These are phyloP conservation scores for Tylopilus intermedius DNA, from an alignment of 768 basidiomycete species.

Conservation along the genomic window DNA sequence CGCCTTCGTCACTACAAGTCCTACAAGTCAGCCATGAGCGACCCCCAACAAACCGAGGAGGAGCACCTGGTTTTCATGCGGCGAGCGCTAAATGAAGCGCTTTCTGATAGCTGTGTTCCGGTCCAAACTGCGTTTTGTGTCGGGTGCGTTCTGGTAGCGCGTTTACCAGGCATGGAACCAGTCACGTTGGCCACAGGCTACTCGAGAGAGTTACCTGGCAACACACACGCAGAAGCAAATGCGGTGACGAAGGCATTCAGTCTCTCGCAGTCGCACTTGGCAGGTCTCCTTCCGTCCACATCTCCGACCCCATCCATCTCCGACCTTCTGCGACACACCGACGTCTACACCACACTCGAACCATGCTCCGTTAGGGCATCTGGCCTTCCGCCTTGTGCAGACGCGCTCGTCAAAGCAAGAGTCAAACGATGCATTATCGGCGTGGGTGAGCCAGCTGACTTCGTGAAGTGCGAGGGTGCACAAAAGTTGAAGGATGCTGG, in stretches of 20 bases:
- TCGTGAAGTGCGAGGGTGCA: slow-evolving; percentile 89
- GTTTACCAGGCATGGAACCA: slow-evolving; percentile 38
- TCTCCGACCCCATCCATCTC: slow-evolving; percentile 31
- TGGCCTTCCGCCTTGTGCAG: slow-evolving; percentile 80
- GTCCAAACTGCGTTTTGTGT: slow-evolving; percentile 82
- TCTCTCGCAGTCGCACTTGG: slow-evolving; percentile 43
- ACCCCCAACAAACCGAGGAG: slow-evolving; percentile 7
- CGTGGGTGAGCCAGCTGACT: slow-evolving; percentile 87
- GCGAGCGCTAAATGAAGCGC: slow-evolving; percentile 65
- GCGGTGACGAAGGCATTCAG: slow-evolving; percentile 67
- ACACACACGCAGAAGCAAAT: slow-evolving; percentile 97
- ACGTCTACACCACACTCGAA: slow-evolving; percentile 94
- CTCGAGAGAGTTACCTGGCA: slow-evolving; percentile 87
- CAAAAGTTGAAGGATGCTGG: slow-evolving; percentile 64
- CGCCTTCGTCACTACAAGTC: no score
- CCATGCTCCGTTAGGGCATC: slow-evolving; percentile 90
- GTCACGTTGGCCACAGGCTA: slow-evolving; percentile 73
- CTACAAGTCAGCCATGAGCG: not conserved
- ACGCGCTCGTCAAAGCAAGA: slow-evolving; percentile 68
- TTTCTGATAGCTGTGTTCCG: slow-evolving; percentile 53
- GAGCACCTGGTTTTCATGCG: slow-evolving; percentile 45
- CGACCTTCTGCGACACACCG: slow-evolving; percentile 51
- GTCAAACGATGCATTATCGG: slow-evolving; percentile 82
- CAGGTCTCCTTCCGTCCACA: slow-evolving; percentile 38
- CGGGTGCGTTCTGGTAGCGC: slow-evolving; percentile 71